phyloP scores from a whole-genome alignment of 805 yeast species.

The Wickerhamomyces mucosus region DNA sequence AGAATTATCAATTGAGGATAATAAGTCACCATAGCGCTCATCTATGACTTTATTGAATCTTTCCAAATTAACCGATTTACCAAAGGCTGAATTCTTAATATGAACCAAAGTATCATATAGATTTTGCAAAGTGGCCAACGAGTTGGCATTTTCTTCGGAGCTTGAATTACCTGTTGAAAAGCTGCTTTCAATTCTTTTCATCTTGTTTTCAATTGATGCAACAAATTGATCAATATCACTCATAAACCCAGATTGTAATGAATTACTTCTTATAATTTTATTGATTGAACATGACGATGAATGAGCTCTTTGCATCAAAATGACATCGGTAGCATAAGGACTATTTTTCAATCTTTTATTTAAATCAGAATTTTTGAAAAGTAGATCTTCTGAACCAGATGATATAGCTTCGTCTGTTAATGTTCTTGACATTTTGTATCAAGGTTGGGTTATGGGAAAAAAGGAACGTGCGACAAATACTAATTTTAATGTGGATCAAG shows the following conservation, averaged over 20 bases:
- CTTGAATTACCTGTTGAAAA: conserved; percentile 7
- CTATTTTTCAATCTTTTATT: conserved; percentile 11
- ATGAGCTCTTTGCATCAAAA: conserved; percentile 15
- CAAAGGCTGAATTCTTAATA: conserved; percentile 18
- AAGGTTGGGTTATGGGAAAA: too few relatives aligned
- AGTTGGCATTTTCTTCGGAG: conserved; percentile 7
- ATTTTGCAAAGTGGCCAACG: conserved; percentile 14
- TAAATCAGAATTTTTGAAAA: background rate
- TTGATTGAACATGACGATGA: conserved; percentile 17
- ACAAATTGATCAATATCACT: conserved; percentile 16
- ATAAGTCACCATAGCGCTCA: conserved; percentile 18
- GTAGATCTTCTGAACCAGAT: too few relatives aligned
- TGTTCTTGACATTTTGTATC: too few relatives aligned
- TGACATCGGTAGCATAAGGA: conserved; percentile 9
- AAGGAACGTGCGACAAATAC: too few relatives aligned
- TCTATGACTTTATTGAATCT: conserved; percentile 15
- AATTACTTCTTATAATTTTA: conserved; percentile 17
- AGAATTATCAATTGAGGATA: conserved; percentile 14
- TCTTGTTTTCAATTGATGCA: conserved; percentile 17
- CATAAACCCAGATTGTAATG: conserved; percentile 14
- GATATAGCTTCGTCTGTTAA: too few relatives aligned
- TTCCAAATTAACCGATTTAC: conserved; percentile 14
- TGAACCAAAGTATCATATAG: conserved; percentile 19
- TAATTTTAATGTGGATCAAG: too few relatives aligned
- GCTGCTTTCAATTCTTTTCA: conserved; percentile 16